Conservation (phyloP, 2,329 filamentous ascomycete species). For the Colletotrichum salicis region DNA sequence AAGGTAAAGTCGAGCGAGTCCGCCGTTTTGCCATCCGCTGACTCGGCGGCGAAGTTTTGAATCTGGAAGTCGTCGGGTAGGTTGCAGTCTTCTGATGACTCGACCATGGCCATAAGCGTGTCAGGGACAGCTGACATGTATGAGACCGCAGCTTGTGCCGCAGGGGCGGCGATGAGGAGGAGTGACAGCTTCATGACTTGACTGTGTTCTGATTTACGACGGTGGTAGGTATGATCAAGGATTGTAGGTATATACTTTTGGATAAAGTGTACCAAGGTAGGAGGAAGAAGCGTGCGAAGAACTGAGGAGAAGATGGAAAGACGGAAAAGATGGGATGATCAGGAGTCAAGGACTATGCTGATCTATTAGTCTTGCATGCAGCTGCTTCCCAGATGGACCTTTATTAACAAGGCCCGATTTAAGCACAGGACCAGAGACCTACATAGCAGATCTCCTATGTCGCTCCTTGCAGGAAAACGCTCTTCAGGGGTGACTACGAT, state of each 20-base stretch:
- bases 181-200: constrained; percentile 32
- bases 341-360: not conserved
- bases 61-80: constrained; percentile 53
- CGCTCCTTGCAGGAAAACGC: constrained; percentile 19
- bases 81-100: constrained; percentile 42
- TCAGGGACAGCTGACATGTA: constrained; percentile 38
- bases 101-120: constrained; percentile 30
- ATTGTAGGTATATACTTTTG: not conserved
- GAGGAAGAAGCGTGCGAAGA: not conserved
- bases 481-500: constrained; percentile 19
- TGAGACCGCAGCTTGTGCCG: constrained; percentile 31
- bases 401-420: not conserved
- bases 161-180: constrained; percentile 35
- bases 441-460: constrained; percentile 12
- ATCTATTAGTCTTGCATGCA: not conserved
- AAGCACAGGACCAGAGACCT: constrained; percentile 11
- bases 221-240: not conserved
- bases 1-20: constrained; percentile 53
- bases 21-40: constrained; percentile 47
- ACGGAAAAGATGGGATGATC: constrained; percentile 8
- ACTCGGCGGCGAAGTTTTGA: constrained; percentile 48
- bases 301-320: not conserved
- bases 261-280: not conserved
- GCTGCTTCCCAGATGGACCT: constrained; percentile 13
- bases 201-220: no score